These are phyloP conservation scores for Phaeolepiota aurea DNA, from an alignment of 768 basidiomycete genomes.

Conservation along the genomic window DNA sequence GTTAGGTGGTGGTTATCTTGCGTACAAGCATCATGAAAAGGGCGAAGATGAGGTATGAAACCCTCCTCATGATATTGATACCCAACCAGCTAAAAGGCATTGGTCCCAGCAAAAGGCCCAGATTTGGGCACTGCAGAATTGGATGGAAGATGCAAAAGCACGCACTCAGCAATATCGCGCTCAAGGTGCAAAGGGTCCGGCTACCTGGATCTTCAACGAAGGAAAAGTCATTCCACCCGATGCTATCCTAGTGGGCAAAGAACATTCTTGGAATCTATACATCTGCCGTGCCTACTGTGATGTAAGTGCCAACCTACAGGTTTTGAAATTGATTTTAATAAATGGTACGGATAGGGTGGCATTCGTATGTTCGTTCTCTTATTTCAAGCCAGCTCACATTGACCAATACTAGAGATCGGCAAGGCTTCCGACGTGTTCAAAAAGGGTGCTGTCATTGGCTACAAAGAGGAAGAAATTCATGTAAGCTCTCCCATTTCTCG, in stretches of 20 bases:
- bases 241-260: slow-evolving; percentile 51
- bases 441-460: slow-evolving; percentile 61
- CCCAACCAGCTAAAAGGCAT: too few species aligned
- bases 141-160: slow-evolving; percentile 48
- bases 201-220: slow-evolving; percentile 54
- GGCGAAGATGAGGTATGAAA: slow-evolving; percentile 53
- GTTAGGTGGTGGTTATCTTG: slow-evolving; percentile 40
- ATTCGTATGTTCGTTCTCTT: slow-evolving; percentile 45
- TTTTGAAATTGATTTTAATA: background rate
- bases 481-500: slow-evolving; percentile 26
- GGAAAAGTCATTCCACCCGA: slow-evolving; percentile 51
- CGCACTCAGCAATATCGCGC: slow-evolving; percentile 41
- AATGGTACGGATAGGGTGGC: slow-evolving; percentile 31
- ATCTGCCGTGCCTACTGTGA: slow-evolving; percentile 53
- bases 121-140: slow-evolving; percentile 40
- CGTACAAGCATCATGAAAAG: slow-evolving; percentile 50
- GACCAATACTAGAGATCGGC: slow-evolving; percentile 44
- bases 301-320: slow-evolving; percentile 23
- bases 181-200: slow-evolving; percentile 34
- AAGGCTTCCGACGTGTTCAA: slow-evolving; percentile 52
- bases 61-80: too few species aligned
- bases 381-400: slow-evolving; percentile 3
- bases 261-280: slow-evolving; percentile 43
- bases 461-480: slow-evolving; percentile 46
- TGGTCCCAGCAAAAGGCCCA: slow-evolving; percentile 40